Evolutionary conservation across 106 monocot genomes (phyloP), one percentile per base, ranked within the genome.

Genomic region (Dendrobium officinale): DNA sequence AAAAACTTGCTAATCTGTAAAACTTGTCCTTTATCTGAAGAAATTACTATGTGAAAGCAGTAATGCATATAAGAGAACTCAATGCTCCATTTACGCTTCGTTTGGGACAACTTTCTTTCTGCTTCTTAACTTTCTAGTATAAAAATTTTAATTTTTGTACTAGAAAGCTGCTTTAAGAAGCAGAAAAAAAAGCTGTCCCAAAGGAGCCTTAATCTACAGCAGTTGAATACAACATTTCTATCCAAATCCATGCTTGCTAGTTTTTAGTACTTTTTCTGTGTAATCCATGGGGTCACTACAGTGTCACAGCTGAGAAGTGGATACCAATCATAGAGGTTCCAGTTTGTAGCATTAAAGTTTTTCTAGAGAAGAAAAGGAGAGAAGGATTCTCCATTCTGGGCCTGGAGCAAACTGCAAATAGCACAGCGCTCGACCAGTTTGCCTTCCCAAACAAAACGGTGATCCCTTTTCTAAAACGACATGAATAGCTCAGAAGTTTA

Each of bases 241-340:
- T 49, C 0, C 49, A 49, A 49, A 49, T 49, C 51, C 51, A 51
- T 51, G 51, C 10, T 0, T 51, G 51, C 22, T 61, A 6, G 61
- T 22, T n/a, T n/a, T 61, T 22, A 5, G 61, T 61, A 22, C 10
- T 22, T 61, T 22, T 61, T n/a, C 5, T 61, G 10, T 61, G n/a
- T 61, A n/a, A 61, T 4, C 22, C 61, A 22, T 61, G 61, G n/a
- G 8, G 2, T 51, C 15, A 51, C 61, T 61, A 31, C 78, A 96
- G 96, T 83, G 94, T 96, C 78, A 96, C 94, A 80, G 96, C 96
- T 59, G 96, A 92, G 75, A 96, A 92, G 68, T 94, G 96, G 96
- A 81, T 96, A 42, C 94, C 96, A 26, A 87, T 96, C 26, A 81
- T 96, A 78, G 96, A 96, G 83, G 96, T 96, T 79, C 90, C 96